phyloP scores from a whole-genome alignment of 2,329 filamentous ascomycete species.

The Davidsoniella australis region DNA sequence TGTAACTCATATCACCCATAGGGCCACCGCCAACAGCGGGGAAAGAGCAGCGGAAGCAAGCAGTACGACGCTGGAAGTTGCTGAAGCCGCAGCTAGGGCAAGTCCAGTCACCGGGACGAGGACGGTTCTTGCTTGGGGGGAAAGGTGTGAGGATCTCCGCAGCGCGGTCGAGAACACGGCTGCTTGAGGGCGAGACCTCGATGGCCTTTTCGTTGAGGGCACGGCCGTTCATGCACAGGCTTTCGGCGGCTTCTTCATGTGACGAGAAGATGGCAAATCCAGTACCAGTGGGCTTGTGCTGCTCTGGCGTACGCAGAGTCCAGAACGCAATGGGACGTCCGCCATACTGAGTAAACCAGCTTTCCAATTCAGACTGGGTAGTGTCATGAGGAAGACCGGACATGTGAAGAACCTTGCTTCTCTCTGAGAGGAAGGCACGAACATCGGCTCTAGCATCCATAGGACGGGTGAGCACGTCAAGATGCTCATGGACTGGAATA shows the following conservation, averaged over 20 bases:
- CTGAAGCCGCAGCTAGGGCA: conserved; percentile 97
- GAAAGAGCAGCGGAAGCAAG: conserved; percentile 98
- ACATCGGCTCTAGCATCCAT: conserved; percentile 97
- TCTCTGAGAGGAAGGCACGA: conserved; percentile 83
- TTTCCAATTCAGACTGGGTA: conserved; percentile 94
- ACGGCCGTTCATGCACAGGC: conserved; percentile 96
- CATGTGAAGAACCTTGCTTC: conserved; percentile 96
- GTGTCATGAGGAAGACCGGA: conserved; percentile 94
- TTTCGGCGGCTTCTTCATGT: conserved; percentile 96
- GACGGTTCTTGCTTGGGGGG: conserved; percentile 95
- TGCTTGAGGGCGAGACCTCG: conserved; percentile 95
- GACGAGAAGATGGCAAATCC: conserved; percentile 98
- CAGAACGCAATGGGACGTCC: conserved; percentile 97
- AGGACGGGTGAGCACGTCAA: conserved; percentile 82
- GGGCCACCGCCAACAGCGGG: conserved; percentile 75
- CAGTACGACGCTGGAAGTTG: conserved; percentile 96
- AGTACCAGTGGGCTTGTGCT: conserved; percentile 97
- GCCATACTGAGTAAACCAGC: conserved; percentile 98
- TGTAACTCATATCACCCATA: conserved; percentile 37
- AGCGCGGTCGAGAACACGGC: conserved; percentile 84
- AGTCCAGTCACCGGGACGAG: conserved; percentile 94
- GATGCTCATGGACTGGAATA: conserved; percentile 81
- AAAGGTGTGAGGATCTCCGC: conserved; percentile 94
- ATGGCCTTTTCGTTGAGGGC: conserved; percentile 98
- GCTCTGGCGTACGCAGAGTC: conserved; percentile 92